These are phyloP conservation scores for Gliomastix tumulicola DNA, from an alignment of 2,329 filamentous ascomycete genomes.

Conservation along the genomic window DNA sequence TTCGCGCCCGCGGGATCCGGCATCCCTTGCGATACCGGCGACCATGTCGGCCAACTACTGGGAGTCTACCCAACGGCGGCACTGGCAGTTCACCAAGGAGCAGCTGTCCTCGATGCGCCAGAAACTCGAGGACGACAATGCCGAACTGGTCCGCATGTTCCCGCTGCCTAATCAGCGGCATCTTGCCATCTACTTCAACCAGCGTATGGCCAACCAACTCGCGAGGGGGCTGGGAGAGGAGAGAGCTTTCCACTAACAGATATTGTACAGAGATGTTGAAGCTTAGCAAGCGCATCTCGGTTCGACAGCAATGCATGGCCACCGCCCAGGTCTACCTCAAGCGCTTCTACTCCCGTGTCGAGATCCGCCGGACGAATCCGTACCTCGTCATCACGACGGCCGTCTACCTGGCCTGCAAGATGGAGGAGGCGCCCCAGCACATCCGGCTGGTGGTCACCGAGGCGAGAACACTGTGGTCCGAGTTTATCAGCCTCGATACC, in stretches of 20 bases:
- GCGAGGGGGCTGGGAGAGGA: too few relatives aligned
- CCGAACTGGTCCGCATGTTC: constrained; percentile 67
- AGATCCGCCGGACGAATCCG: constrained; percentile 87
- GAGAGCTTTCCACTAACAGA: too few relatives aligned
- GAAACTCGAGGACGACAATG: constrained; percentile 70
- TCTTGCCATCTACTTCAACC: constrained; percentile 86
- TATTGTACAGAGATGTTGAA: constrained; percentile 74
- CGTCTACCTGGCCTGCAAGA: constrained; percentile 93
- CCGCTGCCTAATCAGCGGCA: constrained; percentile 76
- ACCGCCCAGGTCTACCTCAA: constrained; percentile 94
- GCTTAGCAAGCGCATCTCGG: constrained; percentile 74
- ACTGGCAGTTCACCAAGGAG: constrained; percentile 86
- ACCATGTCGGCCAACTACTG: constrained; percentile 93
- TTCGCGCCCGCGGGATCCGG: too few relatives aligned
- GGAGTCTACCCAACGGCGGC: constrained; percentile 83
- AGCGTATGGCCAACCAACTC: constrained; percentile 50
- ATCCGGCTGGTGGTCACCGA: constrained; percentile 87
- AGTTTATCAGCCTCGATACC: constrained; percentile 68
- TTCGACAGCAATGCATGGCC: constrained; percentile 86
- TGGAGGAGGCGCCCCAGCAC: constrained; percentile 95
- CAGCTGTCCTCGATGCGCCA: constrained; percentile 70
- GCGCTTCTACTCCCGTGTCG: constrained; percentile 85
- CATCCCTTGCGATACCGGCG: too few relatives aligned
- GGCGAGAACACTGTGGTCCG: constrained; percentile 78
- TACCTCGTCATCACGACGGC: constrained; percentile 91